Base-by-base conservation (phyloP, 805 yeast species). In the Kregervanrija fluxuum region DNA sequence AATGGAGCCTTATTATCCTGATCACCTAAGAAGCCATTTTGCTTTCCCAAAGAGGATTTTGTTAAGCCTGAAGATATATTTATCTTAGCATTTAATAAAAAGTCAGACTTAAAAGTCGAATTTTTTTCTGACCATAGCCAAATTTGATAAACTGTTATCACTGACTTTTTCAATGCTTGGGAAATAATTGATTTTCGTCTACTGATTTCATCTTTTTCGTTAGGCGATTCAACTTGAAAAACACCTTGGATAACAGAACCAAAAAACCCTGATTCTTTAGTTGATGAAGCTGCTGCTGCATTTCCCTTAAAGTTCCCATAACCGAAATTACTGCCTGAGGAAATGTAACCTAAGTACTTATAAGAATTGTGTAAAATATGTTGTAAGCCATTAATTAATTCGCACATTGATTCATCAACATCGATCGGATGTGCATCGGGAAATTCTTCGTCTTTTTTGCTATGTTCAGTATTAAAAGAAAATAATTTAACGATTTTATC, bases 221-320 rank as follows among this genome's bases (percentile, higher is more conserved):
- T 67, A 1, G 83, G 84, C 1, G 85, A 70, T 50, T 85, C 95
- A 11, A 80, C 76, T 44, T 77, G 82, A 55, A 85, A 83, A 0
- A 85, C 95, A 1, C 93, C 93, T 49, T 82, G 85, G 43, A 85
- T 83, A 17, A 80, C 83, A 43, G 75, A 74, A 0, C 82, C 82
- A 40, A 85, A 69, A 62, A 82, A 75, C 15, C 87, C 77, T 17
- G 74, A 59, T 36, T 75, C 77, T 33, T 50, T 53, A 3, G 35
- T 44, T n/a, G 43, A 11, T 11, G 46, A 43, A 1, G 49, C 45
- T 9, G 43, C 31, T 5, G 8, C 9, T n/a, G 13, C 5, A 33
- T 38, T 46, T 1, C 47, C 48, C 11, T 33, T 33, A 9, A n/a
- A 33, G 31, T 40, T 46, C 1, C 47, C 48, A 33, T 42, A 49